Percentiles rank a stretch among this genome's conserved stretches.
Evolutionary conservation across 176 grass and related monocot species (phyloP).

Genomic region (Thinopyrum elongatum): DNA sequence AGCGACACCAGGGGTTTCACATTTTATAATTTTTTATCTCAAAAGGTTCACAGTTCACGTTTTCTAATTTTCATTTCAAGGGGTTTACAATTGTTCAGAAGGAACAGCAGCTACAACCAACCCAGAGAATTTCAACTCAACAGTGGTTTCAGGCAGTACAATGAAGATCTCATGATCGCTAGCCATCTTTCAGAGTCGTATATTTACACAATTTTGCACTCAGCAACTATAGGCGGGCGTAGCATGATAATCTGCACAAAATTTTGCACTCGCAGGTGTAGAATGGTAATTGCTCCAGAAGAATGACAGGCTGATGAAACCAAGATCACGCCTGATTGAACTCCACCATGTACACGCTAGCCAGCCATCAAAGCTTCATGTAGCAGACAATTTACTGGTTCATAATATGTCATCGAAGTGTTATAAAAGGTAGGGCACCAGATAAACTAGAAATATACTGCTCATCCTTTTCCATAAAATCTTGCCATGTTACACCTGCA

Average conservation of each 20-base stretch:
- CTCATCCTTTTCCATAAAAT: neutral
- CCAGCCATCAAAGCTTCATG: neutral
- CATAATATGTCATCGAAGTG: neutral
- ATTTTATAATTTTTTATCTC: neutral
- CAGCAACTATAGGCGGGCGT: neutral
- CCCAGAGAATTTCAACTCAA: neutral
- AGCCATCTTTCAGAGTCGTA: neutral
- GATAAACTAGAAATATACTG: conserved; percentile 15
- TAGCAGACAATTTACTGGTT: neutral
- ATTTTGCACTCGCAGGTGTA: neutral
- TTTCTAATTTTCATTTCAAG: neutral
- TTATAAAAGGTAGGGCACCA: neutral
- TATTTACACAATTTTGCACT: neutral
- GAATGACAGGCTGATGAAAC: neutral
- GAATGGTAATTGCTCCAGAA: neutral
- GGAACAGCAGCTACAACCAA: neutral
- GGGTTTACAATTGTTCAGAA: neutral
- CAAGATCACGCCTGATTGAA: neutral
- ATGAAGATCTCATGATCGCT: neutral
- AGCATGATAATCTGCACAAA: neutral
- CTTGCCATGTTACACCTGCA: conserved; percentile 1
- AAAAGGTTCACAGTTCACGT: neutral
- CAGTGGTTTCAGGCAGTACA: neutral
- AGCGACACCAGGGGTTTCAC: neutral
- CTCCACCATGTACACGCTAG: neutral